Percentiles rank a stretch among this genome's conserved stretches.
phyloP scores from a whole-genome alignment of 495 filamentous ascomycete species.

The Trichocladium uniseriatum region DNA sequence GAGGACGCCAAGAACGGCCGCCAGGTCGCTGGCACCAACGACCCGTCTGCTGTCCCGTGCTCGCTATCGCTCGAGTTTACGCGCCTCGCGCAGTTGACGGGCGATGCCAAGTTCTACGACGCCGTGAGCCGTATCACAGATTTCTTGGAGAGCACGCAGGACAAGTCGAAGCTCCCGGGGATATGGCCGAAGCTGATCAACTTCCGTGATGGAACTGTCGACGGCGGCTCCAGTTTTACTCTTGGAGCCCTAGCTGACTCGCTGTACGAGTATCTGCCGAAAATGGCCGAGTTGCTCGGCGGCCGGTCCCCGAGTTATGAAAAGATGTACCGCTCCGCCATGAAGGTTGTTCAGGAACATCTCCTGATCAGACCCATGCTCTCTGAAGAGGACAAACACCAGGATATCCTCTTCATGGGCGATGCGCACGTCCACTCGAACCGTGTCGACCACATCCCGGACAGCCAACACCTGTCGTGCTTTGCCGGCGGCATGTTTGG shows the following conservation, averaged over 20 bases:
- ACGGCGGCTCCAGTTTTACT: constrained; percentile 45
- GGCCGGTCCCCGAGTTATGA: constrained; percentile 31
- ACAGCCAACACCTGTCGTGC: constrained; percentile 50
- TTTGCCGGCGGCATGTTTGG: constrained; percentile 91
- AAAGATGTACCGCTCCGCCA: constrained; percentile 44
- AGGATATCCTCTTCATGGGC: constrained; percentile 56
- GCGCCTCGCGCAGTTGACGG: constrained; percentile 72
- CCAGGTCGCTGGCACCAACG: constrained; percentile 27
- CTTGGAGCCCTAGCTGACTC: constrained; percentile 67
- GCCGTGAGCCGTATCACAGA: constrained; percentile 69
- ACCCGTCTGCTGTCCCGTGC: constrained; percentile 58
- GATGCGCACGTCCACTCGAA: constrained; percentile 18
- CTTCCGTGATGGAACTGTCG: constrained; percentile 21
- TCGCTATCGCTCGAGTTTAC: constrained; percentile 81
- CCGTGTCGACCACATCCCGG: constrained; percentile 16
- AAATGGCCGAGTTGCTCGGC: constrained; percentile 41
- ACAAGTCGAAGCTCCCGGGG: constrained; percentile 59
- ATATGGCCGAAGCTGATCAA: constrained; percentile 72
- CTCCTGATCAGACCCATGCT: constrained; percentile 59
- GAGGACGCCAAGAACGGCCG: constrained; percentile 50
- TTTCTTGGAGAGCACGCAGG: constrained; percentile 60
- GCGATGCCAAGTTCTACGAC: constrained; percentile 72
- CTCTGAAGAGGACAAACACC: constrained; percentile 26
- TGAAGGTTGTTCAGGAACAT: constrained; percentile 51
- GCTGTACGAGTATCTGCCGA: constrained; percentile 85